phyloP scores from a whole-genome alignment of 495 filamentous ascomycete species.

The Penicillium malachiteum region DNA sequence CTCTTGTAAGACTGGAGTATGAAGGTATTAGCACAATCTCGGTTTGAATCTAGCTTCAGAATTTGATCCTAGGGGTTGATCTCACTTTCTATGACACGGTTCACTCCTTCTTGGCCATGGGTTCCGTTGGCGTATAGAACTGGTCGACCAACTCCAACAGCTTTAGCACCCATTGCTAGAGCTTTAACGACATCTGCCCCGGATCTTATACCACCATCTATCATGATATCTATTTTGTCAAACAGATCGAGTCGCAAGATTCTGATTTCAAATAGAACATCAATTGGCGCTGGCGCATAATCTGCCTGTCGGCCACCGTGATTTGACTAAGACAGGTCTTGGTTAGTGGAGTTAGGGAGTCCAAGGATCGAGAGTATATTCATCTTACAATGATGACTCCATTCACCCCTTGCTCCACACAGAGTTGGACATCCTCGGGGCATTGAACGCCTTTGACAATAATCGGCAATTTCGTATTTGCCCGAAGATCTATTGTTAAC shows the following conservation, averaged over 20 bases:
- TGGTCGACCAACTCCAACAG: conserved; percentile 82
- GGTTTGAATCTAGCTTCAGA: no score
- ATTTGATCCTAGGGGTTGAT: no score
- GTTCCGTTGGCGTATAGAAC: conserved; percentile 52
- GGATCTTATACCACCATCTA: conserved; percentile 85
- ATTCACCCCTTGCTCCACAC: conserved; percentile 63
- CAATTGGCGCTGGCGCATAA: conserved; percentile 83
- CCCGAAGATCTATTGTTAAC: no score
- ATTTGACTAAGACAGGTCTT: conserved; percentile 54
- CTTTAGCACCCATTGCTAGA: conserved; percentile 80
- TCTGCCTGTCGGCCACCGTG: conserved; percentile 87
- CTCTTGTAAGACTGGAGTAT: no score
- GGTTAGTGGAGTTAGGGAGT: conserved; percentile 52
- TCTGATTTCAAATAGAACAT: conserved; percentile 85
- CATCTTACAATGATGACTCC: no score
- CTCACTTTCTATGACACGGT: no score
- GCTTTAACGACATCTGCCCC: conserved; percentile 93
- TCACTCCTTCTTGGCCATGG: no score
- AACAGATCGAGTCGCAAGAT: conserved; percentile 90
- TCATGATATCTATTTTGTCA: conserved; percentile 73
- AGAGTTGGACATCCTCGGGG: conserved; percentile 83
- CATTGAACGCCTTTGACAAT: conserved; percentile 94
- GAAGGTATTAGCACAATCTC: no score
- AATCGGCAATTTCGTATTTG: conserved; percentile 57
- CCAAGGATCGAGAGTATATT: no score